A percentile compares a stretch with the other conserved stretches of the same genome.
Conservation (phyloP, 176 grass and related monocot species). For the Chloris gayana region DNA sequence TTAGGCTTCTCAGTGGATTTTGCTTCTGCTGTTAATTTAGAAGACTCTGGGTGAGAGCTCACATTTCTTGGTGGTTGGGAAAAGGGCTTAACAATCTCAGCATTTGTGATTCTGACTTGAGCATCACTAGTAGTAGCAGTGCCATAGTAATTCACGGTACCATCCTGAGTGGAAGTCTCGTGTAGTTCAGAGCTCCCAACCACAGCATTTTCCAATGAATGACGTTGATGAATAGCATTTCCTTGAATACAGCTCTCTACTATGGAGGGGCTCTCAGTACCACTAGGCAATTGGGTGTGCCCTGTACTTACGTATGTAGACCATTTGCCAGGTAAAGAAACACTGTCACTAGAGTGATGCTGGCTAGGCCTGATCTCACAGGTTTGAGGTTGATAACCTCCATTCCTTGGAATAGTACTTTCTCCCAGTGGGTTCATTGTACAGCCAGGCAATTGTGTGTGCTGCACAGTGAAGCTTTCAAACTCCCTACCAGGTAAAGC, state of each 20-base stretch:
- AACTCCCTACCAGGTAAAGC: conserved; percentile 41
- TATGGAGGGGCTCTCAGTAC: conserved; percentile 5
- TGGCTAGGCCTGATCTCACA: conserved; percentile 30
- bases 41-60: conserved; percentile 20
- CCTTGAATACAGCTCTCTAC: conserved; percentile 21
- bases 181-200: conserved; percentile 24
- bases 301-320: conserved; percentile 31
- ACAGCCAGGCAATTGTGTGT: conserved; percentile 30
- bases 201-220: conserved; percentile 24
- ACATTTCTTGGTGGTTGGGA: conserved; percentile 38
- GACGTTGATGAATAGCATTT: conserved; percentile 26
- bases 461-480: conserved; percentile 20
- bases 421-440: conserved; percentile 20
- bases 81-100: conserved; percentile 1
- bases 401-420: conserved; percentile 35
- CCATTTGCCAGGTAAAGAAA: conserved; percentile 29
- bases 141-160: background rate
- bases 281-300: conserved; percentile 18
- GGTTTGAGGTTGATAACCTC: conserved; percentile 30
- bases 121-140: conserved; percentile 17
- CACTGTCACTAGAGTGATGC: conserved; percentile 23
- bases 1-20: conserved; percentile 39
- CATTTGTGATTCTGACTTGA: conserved; percentile 20
- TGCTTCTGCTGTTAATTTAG: conserved; percentile 40
- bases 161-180: conserved; percentile 1